Conservation (phyloP, 2,329 filamentous ascomycete species). For the Colletotrichum aenigma region DNA sequence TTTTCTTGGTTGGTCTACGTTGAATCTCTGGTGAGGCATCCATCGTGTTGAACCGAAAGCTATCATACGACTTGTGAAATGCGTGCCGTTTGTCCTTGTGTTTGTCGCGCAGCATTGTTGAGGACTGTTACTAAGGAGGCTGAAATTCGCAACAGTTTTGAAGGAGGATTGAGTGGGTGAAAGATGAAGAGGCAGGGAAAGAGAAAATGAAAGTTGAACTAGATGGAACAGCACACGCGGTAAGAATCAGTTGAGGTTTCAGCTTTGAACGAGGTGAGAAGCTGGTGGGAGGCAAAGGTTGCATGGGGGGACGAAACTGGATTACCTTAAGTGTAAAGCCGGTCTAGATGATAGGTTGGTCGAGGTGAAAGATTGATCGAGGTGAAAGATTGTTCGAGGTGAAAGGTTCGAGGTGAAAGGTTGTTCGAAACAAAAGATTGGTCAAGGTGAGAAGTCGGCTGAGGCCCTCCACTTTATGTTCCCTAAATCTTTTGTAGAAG, state of each 20-base stretch:
- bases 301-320: background rate
- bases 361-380: background rate
- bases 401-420: background rate
- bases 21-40: background rate
- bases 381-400: background rate
- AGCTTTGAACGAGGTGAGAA: background rate
- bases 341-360: background rate
- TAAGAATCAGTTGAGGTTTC: background rate
- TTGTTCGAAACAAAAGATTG: background rate
- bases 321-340: background rate
- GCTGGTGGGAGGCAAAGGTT: background rate
- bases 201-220: background rate
- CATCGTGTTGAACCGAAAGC: background rate
- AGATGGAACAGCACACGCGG: background rate
- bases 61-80: background rate
- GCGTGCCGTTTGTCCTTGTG: background rate
- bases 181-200: background rate
- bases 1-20: background rate
- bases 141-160: background rate
- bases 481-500: accelerated
- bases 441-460: background rate
- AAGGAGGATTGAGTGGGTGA: background rate
- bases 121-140: background rate
- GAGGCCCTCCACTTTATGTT: accelerated
- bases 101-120: background rate